These are phyloP conservation scores for Linaria vulgaris DNA, from an alignment of 257 asterid species.

Conservation along the genomic window DNA sequence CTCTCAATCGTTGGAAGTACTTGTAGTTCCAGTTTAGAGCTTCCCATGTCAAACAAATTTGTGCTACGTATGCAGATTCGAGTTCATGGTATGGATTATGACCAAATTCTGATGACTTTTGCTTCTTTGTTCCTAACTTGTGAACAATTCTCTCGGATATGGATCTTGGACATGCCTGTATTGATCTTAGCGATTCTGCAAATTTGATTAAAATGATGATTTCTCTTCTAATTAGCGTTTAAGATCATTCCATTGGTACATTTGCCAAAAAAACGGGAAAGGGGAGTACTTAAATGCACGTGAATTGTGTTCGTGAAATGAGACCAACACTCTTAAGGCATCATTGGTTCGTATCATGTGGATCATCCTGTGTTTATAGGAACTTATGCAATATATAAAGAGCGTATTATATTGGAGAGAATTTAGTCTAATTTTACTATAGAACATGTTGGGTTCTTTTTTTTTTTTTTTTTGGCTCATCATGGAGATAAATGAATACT, in stretches of 20 bases:
- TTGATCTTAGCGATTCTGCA: slow-evolving; percentile 77
- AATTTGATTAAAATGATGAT: neutral
- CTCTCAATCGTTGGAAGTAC: slow-evolving; percentile 62
- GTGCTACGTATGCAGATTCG: slow-evolving; percentile 87
- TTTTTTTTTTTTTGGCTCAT: too few relatives aligned
- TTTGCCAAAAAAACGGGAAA: too few relatives aligned
- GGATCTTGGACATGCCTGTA: slow-evolving; percentile 82
- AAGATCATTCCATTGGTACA: neutral
- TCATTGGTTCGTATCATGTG: too few relatives aligned
- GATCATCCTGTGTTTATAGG: too few relatives aligned
- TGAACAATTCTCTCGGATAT: slow-evolving; percentile 69
- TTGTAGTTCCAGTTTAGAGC: slow-evolving; percentile 87
- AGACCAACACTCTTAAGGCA: too few relatives aligned
- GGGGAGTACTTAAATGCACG: too few relatives aligned
- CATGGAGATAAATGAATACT: neutral
- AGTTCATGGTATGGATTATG: slow-evolving; percentile 70
- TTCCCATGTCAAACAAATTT: slow-evolving; percentile 88
- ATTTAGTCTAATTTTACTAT: too few relatives aligned
- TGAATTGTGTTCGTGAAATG: too few relatives aligned
- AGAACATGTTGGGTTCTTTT: too few relatives aligned
- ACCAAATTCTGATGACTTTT: slow-evolving; percentile 36
- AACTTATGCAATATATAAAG: too few relatives aligned
- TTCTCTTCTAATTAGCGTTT: neutral
- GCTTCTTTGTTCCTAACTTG: slow-evolving; percentile 41
- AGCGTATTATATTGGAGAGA: too few relatives aligned